Evolutionary conservation across 2,329 filamentous ascomycete species (phyloP).

Genomic region (Scleromitrula shiraiana): DNA sequence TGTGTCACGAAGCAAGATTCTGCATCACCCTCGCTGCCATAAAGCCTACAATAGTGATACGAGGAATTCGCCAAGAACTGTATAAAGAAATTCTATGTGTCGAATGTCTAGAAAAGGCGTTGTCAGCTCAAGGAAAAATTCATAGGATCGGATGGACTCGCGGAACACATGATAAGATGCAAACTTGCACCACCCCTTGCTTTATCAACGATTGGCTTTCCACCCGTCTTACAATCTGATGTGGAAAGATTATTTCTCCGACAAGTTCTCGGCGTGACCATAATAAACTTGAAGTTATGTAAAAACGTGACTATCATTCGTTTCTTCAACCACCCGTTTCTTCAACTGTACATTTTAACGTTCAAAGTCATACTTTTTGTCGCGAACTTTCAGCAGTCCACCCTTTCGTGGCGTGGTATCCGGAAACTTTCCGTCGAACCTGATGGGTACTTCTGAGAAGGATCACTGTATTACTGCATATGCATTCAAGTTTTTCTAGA

Average conservation of each 20-base stretch:
- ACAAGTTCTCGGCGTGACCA: constrained; percentile 19
- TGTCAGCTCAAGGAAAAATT: background rate
- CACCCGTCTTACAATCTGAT: background rate
- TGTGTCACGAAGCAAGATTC: background rate
- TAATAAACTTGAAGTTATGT: no score
- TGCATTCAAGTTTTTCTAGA: no score
- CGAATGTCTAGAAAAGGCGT: background rate
- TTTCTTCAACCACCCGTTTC: no score
- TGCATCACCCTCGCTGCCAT: background rate
- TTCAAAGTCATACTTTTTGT: no score
- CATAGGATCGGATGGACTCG: background rate
- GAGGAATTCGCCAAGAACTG: background rate
- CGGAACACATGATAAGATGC: background rate
- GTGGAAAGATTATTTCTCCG: background rate
- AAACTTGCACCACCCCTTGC: background rate
- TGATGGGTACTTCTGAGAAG: no score
- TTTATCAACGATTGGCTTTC: background rate
- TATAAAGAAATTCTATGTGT: background rate
- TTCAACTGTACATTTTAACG: no score
- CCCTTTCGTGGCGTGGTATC: no score
- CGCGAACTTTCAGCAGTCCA: no score
- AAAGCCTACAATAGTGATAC: background rate
- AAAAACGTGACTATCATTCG: no score
- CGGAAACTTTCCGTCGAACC: no score
- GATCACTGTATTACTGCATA: no score